Conservation (phyloP, 139 green algal species). For the Pleodorina starrii region DNA sequence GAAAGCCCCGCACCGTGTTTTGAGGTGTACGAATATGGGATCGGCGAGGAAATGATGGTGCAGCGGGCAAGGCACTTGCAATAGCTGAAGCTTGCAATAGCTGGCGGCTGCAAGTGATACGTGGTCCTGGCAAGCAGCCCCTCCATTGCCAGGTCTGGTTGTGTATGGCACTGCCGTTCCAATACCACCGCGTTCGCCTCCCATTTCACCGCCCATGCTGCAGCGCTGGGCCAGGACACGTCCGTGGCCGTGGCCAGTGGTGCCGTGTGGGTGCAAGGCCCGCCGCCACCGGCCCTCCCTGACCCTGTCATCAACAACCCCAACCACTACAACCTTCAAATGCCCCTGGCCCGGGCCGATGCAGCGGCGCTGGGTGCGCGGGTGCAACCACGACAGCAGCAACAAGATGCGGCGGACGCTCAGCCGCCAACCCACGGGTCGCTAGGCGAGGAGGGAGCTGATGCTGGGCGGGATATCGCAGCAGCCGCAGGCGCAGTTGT, state of each 20-base stretch:
- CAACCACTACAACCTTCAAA: slow-evolving; percentile 5
- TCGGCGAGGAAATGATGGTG: too few species aligned
- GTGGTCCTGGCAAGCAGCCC: too few species aligned
- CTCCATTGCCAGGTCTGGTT: too few species aligned
- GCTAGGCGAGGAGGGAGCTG: background rate
- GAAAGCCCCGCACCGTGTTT: too few species aligned
- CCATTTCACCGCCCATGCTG: background rate
- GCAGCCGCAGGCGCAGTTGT: too few species aligned
- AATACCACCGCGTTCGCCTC: background rate
- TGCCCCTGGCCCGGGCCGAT: background rate
- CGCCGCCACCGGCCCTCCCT: background rate
- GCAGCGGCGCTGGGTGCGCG: background rate
- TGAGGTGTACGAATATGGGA: too few species aligned
- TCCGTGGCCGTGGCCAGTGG: background rate
- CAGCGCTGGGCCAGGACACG: slow-evolving; percentile 42
- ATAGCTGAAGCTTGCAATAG: too few species aligned
- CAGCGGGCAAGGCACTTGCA: too few species aligned
- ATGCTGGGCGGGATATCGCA: too few species aligned
- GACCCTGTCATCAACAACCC: background rate
- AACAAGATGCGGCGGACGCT: background rate
- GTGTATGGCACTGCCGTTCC: too few species aligned
- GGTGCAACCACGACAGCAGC: background rate
- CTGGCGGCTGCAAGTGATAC: too few species aligned
- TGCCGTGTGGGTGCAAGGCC: background rate
- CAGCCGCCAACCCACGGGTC: background rate